Conservation (phyloP, 331 rosid genomes). For the Quercus tomentella region DNA sequence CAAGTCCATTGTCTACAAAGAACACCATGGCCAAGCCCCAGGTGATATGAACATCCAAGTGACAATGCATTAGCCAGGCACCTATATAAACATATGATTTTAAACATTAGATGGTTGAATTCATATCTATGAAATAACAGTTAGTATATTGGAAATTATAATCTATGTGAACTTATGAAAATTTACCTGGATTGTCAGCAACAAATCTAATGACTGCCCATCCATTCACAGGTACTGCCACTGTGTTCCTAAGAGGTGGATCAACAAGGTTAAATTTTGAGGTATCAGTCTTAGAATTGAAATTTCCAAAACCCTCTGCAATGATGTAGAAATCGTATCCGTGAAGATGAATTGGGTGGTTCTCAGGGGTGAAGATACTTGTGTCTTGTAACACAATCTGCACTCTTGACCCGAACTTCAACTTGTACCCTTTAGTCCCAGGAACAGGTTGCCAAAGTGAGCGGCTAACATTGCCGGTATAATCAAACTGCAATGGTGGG, state of each 20-base stretch:
- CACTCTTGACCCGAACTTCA: conserved; percentile 75
- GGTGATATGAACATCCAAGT: conserved; percentile 82
- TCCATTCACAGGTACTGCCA: conserved; percentile 75
- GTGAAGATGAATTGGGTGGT: conserved; percentile 92
- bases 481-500: conserved; percentile 63
- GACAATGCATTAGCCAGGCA: conserved; percentile 93
- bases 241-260: conserved; percentile 87
- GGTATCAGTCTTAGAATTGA: conserved; percentile 55
- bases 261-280: conserved; percentile 80
- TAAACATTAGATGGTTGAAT: background rate
- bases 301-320: conserved; percentile 90
- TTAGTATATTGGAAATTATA: background rate
- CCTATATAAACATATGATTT: conserved; percentile 33
- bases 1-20: conserved; percentile 77
- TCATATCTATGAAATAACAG: background rate
- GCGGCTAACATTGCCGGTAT: conserved; percentile 81
- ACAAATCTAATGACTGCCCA: conserved; percentile 96
- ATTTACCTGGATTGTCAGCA: conserved; percentile 91
- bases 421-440: conserved; percentile 57
- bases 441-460: conserved; percentile 70
- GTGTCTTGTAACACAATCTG: conserved; percentile 88
- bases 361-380: conserved; percentile 70
- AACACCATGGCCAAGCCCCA: conserved; percentile 96
- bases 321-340: conserved; percentile 86
- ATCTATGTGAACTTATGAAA: background rate